Evolutionary conservation across 805 yeast species (phyloP), one percentile per base, ranked within the genome.

Genomic region (Hemisphaericaspora nanyangensis): DNA sequence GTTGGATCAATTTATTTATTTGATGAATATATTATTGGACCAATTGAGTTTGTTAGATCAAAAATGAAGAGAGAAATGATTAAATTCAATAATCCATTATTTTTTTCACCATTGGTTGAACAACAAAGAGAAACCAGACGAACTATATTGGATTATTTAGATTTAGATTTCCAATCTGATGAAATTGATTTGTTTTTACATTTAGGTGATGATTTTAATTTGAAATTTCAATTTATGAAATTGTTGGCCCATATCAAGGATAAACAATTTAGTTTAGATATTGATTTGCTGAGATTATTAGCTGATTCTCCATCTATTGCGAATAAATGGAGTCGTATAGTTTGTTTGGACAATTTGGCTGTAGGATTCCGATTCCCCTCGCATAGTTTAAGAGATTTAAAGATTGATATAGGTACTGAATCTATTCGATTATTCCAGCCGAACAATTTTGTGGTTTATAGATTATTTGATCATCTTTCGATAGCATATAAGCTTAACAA

Each of bases 271-370:
- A 26, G 20, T 5, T 13, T 63, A 2, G 33, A 35, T 6, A 47
- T 51, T 24, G 48, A 52, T 7, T 61, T 67, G 34, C 37, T 65
- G 3, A 59, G 84, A 35, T 38, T 73, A 4, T 63, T 79, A 42
- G 75, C 75, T 1, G 77, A 75, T 36, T 78, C 83, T 0, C 81
- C 84, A 1, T 60, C 70, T 0, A 45, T 63, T 2, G 57, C 63
- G 2, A 65, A 61, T 2, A 58, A 54, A 33, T 80, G 85, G 85
- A 59, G 70, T 13, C 58, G 82, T 35, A 48, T 80, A 26, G 27
- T 70, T 3, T 61, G 72, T 26, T 50, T 70, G 26, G 70, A 68
- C 29, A 58, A 63, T 15, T 65, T 54, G 31, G 6, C n/a, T 5
- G 5, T 36, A 7, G 42, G 42, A 6, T 27, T 56, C 7, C 12